Evolutionary conservation across 2,329 filamentous ascomycete species (phyloP), one percentile per base, ranked within the genome.

Genomic region (Colletotrichum liriopes): DNA sequence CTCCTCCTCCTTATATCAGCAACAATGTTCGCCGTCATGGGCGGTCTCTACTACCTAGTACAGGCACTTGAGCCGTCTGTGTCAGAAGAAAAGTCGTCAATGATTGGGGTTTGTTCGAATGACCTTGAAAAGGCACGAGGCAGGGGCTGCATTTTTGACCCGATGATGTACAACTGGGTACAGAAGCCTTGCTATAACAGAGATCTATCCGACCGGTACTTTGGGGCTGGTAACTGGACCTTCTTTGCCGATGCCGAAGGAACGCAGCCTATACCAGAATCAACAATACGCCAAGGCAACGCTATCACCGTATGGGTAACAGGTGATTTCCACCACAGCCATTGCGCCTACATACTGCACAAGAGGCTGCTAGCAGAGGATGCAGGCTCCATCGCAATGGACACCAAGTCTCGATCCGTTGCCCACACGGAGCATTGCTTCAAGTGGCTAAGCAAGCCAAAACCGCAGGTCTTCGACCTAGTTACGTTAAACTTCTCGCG

Each of bases 121-220:
- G 23, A 52, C 26, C 49, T 9, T 5, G 49, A 29, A 12, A 52
- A 26, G 26, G n/a, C 49, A 3, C 23, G 49, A 5, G 4, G 16
- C n/a, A 52, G 23, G 2, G 49, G 49, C 49, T 29, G 49, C 23
- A n/a, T 52, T n/a, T 52, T 52, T 9, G 49, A 52, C 18, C 49
- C 49, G 16, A 52, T 52, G 49, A 52, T 52, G 49, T 52, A 52
- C n/a, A 52, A 52, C 49, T 52, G 49, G 49, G 49, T 52, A 16
- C 49, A 52, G 16, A n/a, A 52, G n/a, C 23, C 49, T 8, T 52
- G 49, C 16, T 52, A 52, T 29, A 29, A 52, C n/a, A 52, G 49
- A 52, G 49, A 52, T 29, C 23, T 52, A 12, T 52, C 49, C 12
- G 14, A 52, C 18, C n/a, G 12, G 49, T 52, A 52, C 49, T 52